Evolutionary conservation across 768 basidiomycete genomes (phyloP), one percentile per base, ranked within the genome.

Genomic region (Hortiboletus flavorubellus): DNA sequence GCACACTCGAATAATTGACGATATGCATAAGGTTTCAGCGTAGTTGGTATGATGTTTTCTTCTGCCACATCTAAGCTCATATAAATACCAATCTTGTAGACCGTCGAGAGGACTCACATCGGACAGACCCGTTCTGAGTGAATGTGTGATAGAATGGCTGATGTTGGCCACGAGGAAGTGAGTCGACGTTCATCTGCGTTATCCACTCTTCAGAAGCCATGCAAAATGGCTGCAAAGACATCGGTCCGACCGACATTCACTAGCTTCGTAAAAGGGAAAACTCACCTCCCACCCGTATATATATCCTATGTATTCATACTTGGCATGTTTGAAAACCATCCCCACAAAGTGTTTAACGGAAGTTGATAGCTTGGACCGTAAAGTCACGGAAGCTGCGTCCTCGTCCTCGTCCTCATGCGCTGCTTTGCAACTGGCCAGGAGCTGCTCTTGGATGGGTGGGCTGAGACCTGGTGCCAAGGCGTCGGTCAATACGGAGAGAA

Each of bases 101-200:
- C 3, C 34, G 1, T 21, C 34, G 12, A 46, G 30, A 45, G 11
- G 16, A 60, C 75, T 58, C 62, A 80, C 78, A 79, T 62, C 72
- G 63, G 39, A 63, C 53, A 2, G 73, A 64, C 12, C 75, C 76
- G 44, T 67, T 73, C 33, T 66, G 61, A 18, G 71, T 62, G 40
- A 76, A 55, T 35, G 73, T 63, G 31, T 69, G 65, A 58, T 83
- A 83, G 57, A 82, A 83, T 2, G 82, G 80, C 52, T 83, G 82
- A 42, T 75, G 56, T 23, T 73, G 65, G 18, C 81, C 79, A 21
- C 69, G 60, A 29, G 64, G 40, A 15, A 82, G 68, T 10, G 59
- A 54, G 54, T 77, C 70, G 1, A 81, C 71, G 23, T 64, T 60
- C 79, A 80, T 81, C 30, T 70, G 63, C 15, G 41, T 47, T 11